Evolutionary conservation across 345 rosid species (phyloP), one percentile per base, ranked within the genome.

Genomic region (Eucalyptus regnans): DNA sequence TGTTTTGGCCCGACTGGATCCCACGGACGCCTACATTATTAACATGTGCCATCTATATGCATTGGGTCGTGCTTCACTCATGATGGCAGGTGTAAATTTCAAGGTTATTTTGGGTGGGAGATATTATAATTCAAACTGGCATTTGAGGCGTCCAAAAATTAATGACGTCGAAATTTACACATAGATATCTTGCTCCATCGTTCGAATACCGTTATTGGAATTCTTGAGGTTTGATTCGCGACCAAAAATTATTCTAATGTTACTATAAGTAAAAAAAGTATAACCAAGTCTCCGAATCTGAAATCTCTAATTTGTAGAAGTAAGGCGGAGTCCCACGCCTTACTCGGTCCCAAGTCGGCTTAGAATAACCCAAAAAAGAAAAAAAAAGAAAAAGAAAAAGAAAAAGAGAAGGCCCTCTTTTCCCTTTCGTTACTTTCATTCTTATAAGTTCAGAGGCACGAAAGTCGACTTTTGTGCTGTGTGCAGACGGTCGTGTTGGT

Each of bases 291-390:
- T 1, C 7, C 1, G 25, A 17, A 71, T 71, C 2, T 0, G 1
- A 76, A 41, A 20, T 41, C 29, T 76, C 27, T 76, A 10, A 20
- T 76, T 41, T 76, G 48, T 8, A 20, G 7, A 76, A 41, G 15
- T 76, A 41, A 76, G 83, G 27, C 15, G 13, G 84, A 41, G 8
- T 76, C 48, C 16, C 29, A 20, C 0, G 29, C 48, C 48, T 10
- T 41, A 41, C 84, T 41, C 9, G 4, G 48, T 48, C 44, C 1
- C 27, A 3, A 41, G 14, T 25, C 0, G 29, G 3, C 27, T 44
- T 6, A 41, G 84, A 41, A 41, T 37, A 37, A 4, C 44, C 25
- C 2, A 7, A 17, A 68, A 66, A 68, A n/a, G 16, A 31, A 8
- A 66, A 51, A 50, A 37, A 37, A n/a, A 33, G 33, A 14, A 50